Evolutionary conservation across 192 early-diverging fungal species (phyloP).

Genomic region (Coemansia sp.): DNA sequence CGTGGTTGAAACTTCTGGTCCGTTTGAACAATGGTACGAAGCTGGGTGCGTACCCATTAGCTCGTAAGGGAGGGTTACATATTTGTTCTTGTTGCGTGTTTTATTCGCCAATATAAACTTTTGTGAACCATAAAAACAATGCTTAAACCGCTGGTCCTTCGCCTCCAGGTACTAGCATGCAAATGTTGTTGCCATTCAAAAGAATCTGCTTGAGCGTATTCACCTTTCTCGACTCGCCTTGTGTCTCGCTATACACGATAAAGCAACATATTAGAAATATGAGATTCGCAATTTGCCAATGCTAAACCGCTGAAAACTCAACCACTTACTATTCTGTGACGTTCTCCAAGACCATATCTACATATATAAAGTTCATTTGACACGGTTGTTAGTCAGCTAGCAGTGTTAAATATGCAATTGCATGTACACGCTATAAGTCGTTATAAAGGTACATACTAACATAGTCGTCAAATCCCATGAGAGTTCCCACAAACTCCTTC

Average conservation of each 20-base stretch:
- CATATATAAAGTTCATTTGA: background rate
- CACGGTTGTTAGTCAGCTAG: background rate
- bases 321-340: constrained; percentile 79
- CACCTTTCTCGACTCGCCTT: constrained; percentile 66
- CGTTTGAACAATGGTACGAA: constrained; percentile 29
- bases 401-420: too few species aligned
- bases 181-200: constrained; percentile 96
- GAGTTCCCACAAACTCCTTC: constrained; percentile 94
- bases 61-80: background rate
- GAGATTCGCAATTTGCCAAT: background rate
- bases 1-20: constrained; percentile 27
- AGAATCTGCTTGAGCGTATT: constrained; percentile 86
- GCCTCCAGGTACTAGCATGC: constrained; percentile 73
- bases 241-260: constrained; percentile 60
- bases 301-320: background rate
- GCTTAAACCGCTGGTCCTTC: constrained; percentile 10
- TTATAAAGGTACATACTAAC: constrained; percentile 62
- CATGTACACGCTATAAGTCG: background rate
- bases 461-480: constrained; percentile 98
- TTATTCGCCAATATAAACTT: background rate
- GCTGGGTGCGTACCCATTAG: constrained; percentile 24
- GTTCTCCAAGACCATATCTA: constrained; percentile 93
- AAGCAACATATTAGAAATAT: background rate
- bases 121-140: background rate
- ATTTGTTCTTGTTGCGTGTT: too few species aligned